Base-by-base conservation (phyloP, 176 grass and related monocot species). In the Zoysia pacifica region DNA sequence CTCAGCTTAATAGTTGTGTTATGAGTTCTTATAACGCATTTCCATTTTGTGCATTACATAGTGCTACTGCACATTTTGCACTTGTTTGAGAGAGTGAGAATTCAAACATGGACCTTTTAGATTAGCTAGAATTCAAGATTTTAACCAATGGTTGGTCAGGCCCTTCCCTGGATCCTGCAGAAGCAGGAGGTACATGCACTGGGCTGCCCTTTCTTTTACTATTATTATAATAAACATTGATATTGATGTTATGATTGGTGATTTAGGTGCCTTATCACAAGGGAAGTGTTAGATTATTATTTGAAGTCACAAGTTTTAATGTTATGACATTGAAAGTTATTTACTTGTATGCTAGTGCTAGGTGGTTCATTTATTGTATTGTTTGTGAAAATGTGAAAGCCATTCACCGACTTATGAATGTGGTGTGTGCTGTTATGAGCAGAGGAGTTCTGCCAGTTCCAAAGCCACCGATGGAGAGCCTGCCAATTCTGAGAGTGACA, bases 371-470 rank as follows among this genome's bases (percentile, higher is more conserved):
- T 28, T 28, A 28, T 28, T 28, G 28, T 28, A 28, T 28, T 28
- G 28, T 28, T 28, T 71, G 6, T 19, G 11, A 60, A 36, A 65
- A 44, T 72, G 54, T 2, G 39, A 16, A 58, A 15, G 65, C 46
- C 4, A 9, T 20, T 19, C 43, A 56, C 41, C 59, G 70, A 48
- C 44, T 77, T 81, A 69, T 77, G 48, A 62, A 78, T 9, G 47
- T 84, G 53, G 19, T 84, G 28, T 75, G 48, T 59, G 12, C 48
- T 82, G 40, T 77, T 14, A 82, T 83, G 42, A 83, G 81, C 91
- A 97, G 94, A 85, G 90, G 46, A 63, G 51, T 10, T 78, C 80
- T 53, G 63, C 44, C 47, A 75, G 70, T 81, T 62, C 83, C 58
- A 83, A 55, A 55, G 49, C 40, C 39, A 62, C 72, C 35, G 67